Evolutionary conservation across 1,284 basidiomycete genomes (phyloP).

Genomic region (Abortiporus biennis): DNA sequence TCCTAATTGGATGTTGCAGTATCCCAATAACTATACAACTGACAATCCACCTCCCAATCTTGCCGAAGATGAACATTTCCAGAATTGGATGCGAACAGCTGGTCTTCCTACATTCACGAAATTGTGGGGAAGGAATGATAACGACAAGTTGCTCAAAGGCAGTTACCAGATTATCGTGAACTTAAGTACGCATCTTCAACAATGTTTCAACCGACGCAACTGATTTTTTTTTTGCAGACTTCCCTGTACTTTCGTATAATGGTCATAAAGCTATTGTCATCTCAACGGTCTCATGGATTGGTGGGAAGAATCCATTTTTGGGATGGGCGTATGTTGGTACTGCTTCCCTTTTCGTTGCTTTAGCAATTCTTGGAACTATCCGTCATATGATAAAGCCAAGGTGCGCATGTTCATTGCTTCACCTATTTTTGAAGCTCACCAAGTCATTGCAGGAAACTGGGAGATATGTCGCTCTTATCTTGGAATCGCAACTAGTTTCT

Average conservation of each 20-base stretch:
- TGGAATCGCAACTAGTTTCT: conserved; percentile 76
- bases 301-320: conserved; percentile 95
- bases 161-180: conserved; percentile 74
- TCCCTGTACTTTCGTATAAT: conserved; percentile 85
- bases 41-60: conserved; percentile 74
- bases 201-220: background rate
- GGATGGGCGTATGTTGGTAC: conserved; percentile 96
- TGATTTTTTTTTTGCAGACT: conserved; percentile 52
- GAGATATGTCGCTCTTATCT: conserved; percentile 81
- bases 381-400: conserved; percentile 92
- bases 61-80: conserved; percentile 85
- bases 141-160: conserved; percentile 66
- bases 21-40: conserved; percentile 71
- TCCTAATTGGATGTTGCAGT: conserved; percentile 82
- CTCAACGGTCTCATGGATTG: conserved; percentile 96
- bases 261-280: conserved; percentile 98
- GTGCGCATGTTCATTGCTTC: conserved; percentile 41
- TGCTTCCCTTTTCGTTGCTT: conserved; percentile 80
- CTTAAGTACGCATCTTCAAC: conserved; percentile 60
- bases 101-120: conserved; percentile 97
- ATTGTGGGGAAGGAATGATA: conserved; percentile 89
- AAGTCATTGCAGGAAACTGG: conserved; percentile 49
- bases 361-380: conserved; percentile 86
- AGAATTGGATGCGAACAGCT: conserved; percentile 99
- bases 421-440: conserved; percentile 1